Percentiles rank a stretch among this genome's conserved stretches.
phyloP scores from a whole-genome alignment of 129 eudicot genomes.

The Flaveria trinervia region DNA sequence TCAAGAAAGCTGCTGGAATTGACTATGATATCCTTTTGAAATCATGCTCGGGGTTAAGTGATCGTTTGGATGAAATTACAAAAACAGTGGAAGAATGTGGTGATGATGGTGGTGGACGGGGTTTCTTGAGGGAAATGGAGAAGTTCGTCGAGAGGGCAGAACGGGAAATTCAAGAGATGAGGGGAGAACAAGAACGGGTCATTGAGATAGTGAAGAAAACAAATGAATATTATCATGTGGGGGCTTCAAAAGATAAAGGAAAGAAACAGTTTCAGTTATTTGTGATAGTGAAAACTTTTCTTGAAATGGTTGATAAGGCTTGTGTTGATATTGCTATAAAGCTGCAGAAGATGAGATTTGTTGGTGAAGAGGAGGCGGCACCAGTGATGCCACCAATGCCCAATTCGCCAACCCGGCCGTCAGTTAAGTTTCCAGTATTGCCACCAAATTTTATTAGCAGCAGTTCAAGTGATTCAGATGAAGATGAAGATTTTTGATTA shows the following conservation, averaged over 20 bases:
- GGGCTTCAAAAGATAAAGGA: slow-evolving; percentile 65
- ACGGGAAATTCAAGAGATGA: slow-evolving; percentile 47
- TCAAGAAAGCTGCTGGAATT: slow-evolving; percentile 73
- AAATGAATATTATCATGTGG: slow-evolving; percentile 76
- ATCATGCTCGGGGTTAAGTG: slow-evolving; percentile 39
- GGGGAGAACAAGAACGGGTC: slow-evolving; percentile 58
- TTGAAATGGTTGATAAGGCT: slow-evolving; percentile 81
- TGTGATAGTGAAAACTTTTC: slow-evolving; percentile 70
- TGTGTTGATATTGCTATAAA: slow-evolving; percentile 83
- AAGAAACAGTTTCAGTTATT: slow-evolving; percentile 67
- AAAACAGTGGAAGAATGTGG: slow-evolving; percentile 50
- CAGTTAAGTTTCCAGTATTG: slow-evolving; percentile 73
- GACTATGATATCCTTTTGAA: slow-evolving; percentile 58
- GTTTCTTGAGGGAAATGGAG: slow-evolving; percentile 69
- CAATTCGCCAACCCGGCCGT: slow-evolving; percentile 46
- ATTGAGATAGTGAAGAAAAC: slow-evolving; percentile 72
- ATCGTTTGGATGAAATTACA: slow-evolving; percentile 47
- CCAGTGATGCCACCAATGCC: slow-evolving; percentile 45
- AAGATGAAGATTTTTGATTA: slow-evolving; percentile 34
- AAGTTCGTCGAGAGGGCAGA: slow-evolving; percentile 65
- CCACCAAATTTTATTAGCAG: slow-evolving; percentile 63
- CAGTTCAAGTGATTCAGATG: slow-evolving; percentile 69
- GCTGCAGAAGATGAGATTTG: slow-evolving; percentile 61
- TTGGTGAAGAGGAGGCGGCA: slow-evolving; percentile 25
- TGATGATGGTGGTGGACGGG: slow-evolving; percentile 48